Percentiles rank a stretch among this genome's conserved stretches.
Conservation (phyloP, 2,329 filamentous ascomycete species). For the Piedraia hortae region DNA sequence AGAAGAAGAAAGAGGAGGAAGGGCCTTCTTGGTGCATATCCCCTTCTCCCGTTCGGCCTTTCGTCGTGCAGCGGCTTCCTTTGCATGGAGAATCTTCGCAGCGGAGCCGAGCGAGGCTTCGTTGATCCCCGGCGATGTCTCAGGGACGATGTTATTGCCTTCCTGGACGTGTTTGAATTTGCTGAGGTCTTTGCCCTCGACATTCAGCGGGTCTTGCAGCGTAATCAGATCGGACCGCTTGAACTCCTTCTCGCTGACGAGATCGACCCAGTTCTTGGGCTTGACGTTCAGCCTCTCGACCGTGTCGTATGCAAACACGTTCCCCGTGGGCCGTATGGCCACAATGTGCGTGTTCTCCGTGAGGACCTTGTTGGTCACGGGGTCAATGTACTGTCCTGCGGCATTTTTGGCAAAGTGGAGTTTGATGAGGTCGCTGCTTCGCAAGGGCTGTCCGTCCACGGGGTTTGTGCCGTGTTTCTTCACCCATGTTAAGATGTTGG, state of each 20-base stretch:
- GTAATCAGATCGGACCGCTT: slow-evolving; percentile 80
- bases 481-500: slow-evolving; percentile 81
- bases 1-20: no score
- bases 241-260: slow-evolving; percentile 71
- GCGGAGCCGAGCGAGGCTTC: slow-evolving; percentile 49
- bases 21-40: slow-evolving; percentile 4
- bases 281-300: slow-evolving; percentile 90
- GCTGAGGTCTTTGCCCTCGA: slow-evolving; percentile 54
- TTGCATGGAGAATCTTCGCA: slow-evolving; percentile 67
- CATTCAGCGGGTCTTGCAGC: slow-evolving; percentile 80
- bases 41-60: slow-evolving; percentile 36
- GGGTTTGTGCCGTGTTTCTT: slow-evolving; percentile 85
- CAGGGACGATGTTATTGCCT: slow-evolving; percentile 37
- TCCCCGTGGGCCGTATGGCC: slow-evolving; percentile 60
- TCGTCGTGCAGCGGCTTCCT: slow-evolving; percentile 77
- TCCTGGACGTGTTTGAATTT: slow-evolving; percentile 76
- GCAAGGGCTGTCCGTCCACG: slow-evolving; percentile 52
- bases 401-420: slow-evolving; percentile 82
- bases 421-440: slow-evolving; percentile 61
- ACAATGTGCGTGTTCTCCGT: slow-evolving; percentile 97
- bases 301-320: slow-evolving; percentile 91
- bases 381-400: slow-evolving; percentile 74
- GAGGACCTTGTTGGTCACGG: slow-evolving; percentile 89
- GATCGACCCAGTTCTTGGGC: slow-evolving; percentile 78
- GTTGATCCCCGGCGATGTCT: slow-evolving; percentile 39